Base-by-base conservation (phyloP, 768 basidiomycete genomes). In the Inosperma sp. region DNA sequence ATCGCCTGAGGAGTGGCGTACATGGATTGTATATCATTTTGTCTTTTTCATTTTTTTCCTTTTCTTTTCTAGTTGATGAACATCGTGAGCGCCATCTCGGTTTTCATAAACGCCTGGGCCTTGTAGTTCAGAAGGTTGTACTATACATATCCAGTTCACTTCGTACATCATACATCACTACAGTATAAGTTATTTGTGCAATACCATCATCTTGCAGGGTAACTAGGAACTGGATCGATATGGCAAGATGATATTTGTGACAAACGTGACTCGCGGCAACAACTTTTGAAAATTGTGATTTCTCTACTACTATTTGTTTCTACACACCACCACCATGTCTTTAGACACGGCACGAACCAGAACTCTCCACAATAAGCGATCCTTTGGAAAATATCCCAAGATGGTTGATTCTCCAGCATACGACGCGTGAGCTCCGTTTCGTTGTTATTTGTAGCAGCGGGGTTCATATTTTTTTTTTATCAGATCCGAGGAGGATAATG, bases 401-500 rank as follows among this genome's bases (percentile, higher is more conserved):
- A 69, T 69, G 22, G 62, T 80, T 13, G 83, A 87, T 49, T 88
- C 86, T 1, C 86, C 86, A 14, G 85, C 86, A 3, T 88, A 88
- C 69, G 85, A 88, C 67, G 86, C 86, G 75, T 81, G 59, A 62
- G 75, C 72, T 29, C 55, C 55, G 16, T 23, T 16, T 25, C 40
- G 29, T 49, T 37, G 3, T 29, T 39, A 9, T 14, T 27, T 25
- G 29, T 23, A 49, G 54, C 30, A 10, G 5, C 21, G 21, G 25
- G 34, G 34, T 10, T 21, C 17, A 16, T n/a, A 21, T 52, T 36
- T 53, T 56, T 34, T 56, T 59, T 66, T 59, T 45, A 55, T 51
- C 63, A 87, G 85, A 65, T 89, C 86, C 3, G 87, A 90, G 62
- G 88, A 90, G 70, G 88, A 91, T 78, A 91, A 91, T 63, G 88